A percentile compares a stretch with the other conserved stretches of the same genome.
These are phyloP conservation scores for Aethionema arabicum DNA, from an alignment of 345 rosid species.

Conservation along the genomic window DNA sequence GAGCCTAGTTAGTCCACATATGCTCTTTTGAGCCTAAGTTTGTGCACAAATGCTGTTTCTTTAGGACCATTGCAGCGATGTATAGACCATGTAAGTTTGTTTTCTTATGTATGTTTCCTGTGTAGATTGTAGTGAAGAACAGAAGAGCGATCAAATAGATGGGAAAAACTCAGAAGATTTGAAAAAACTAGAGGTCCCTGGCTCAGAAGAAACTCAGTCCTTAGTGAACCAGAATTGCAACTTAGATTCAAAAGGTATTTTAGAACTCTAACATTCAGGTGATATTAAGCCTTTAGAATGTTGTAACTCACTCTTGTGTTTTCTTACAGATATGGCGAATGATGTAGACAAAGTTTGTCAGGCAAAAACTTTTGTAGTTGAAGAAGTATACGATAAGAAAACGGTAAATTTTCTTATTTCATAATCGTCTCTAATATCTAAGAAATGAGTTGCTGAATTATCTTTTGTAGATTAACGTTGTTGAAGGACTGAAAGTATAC, in stretches of 20 bases:
- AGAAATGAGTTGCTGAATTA: slow-evolving; percentile 9
- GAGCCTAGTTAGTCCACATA: too few relatives aligned
- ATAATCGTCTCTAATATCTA: not conserved
- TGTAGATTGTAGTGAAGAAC: slow-evolving; percentile 51
- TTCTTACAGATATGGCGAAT: slow-evolving; percentile 51
- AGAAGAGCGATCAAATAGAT: slow-evolving; percentile 39
- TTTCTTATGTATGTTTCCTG: slow-evolving; percentile 27
- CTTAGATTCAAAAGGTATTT: slow-evolving; percentile 50
- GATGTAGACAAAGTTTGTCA: slow-evolving; percentile 50
- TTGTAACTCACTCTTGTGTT: not conserved
- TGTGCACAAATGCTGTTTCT: not conserved
- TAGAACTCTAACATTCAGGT: not conserved
- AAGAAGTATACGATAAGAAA: slow-evolving; percentile 71
- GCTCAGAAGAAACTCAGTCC: slow-evolving; percentile 40
- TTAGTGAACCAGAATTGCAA: slow-evolving; percentile 38
- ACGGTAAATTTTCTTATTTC: slow-evolving; percentile 46
- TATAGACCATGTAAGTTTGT: not conserved
- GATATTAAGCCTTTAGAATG: not conserved
- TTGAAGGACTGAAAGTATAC: slow-evolving; percentile 81
- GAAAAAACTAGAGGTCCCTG: slow-evolving; percentile 33
- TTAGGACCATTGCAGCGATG: slow-evolving; percentile 1
- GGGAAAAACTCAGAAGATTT: slow-evolving; percentile 36
- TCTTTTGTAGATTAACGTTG: slow-evolving; percentile 74
- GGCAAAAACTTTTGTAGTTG: slow-evolving; percentile 59
- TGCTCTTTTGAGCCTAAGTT: too few relatives aligned